Conservation (phyloP, 2,329 filamentous ascomycete genomes). For the Aaosphaeria pasadenensis region DNA sequence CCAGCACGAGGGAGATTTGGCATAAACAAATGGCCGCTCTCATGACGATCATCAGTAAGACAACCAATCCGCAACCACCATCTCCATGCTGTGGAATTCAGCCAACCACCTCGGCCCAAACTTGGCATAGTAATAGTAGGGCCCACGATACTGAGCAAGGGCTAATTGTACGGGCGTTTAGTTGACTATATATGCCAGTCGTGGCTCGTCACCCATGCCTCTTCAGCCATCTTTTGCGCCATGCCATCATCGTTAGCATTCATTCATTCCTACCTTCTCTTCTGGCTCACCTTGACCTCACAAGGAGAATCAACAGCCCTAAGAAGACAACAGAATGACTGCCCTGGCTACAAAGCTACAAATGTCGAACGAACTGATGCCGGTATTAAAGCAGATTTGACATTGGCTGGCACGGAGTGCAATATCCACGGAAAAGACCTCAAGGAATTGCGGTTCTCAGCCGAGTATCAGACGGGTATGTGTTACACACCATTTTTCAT, state of each 20-base stretch:
- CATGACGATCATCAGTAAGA: conserved; percentile 29
- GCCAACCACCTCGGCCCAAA: conserved; percentile 1
- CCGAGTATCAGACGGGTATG: conserved; percentile 59
- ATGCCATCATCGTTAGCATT: conserved; percentile 23
- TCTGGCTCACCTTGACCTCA: conserved; percentile 18
- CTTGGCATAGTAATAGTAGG: conserved; percentile 3
- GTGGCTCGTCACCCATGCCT: conserved; percentile 21
- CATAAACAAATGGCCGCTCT: conserved; percentile 20
- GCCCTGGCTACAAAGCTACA: conserved; percentile 66
- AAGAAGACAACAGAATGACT: conserved; percentile 30
- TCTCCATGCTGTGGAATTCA: conserved; percentile 9
- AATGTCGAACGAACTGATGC: conserved; percentile 52
- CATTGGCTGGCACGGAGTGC: conserved; percentile 64
- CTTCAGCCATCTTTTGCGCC: conserved; percentile 11
- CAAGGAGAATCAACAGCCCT: conserved; percentile 3
- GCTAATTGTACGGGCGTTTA: conserved; percentile 20
- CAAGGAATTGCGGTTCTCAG: conserved; percentile 52
- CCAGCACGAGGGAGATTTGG: conserved; percentile 5
- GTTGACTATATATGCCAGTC: conserved; percentile 31
- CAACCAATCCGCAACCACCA: conserved; percentile 8
- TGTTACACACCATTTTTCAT: not conserved
- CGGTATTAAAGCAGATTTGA: conserved; percentile 66
- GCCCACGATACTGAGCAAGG: conserved; percentile 16
- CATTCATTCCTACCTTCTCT: conserved; percentile 16
- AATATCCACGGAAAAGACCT: conserved; percentile 59